Percentiles rank a stretch among this genome's conserved stretches.
Evolutionary conservation across 2,329 filamentous ascomycete genomes (phyloP).

Genomic region (Metarhizium robertsii): DNA sequence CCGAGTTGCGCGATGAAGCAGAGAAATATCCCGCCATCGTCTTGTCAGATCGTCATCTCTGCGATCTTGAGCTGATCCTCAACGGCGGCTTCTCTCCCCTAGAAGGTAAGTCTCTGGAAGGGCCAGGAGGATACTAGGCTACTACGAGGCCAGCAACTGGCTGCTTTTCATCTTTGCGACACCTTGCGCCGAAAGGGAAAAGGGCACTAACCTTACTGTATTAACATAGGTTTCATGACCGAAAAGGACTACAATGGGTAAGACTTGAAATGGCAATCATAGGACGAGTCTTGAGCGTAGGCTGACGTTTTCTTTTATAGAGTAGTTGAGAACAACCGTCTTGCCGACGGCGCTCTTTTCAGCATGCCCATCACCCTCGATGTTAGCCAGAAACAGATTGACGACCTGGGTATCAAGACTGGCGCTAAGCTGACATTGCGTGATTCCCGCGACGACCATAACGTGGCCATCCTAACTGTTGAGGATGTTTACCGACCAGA

Average conservation of each 20-base stretch:
- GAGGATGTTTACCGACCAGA: slow-evolving; percentile 93
- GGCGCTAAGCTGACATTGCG: slow-evolving; percentile 80
- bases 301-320: slow-evolving; percentile 32
- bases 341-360: slow-evolving; percentile 84
- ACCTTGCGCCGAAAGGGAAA: neutral
- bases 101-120: slow-evolving; percentile 56
- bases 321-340: slow-evolving; percentile 80
- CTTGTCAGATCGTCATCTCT: slow-evolving; percentile 89
- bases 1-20: slow-evolving; percentile 72
- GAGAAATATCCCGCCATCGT: slow-evolving; percentile 77
- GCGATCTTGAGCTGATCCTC: slow-evolving; percentile 93
- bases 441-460: slow-evolving; percentile 92
- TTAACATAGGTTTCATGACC: slow-evolving; percentile 75
- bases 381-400: slow-evolving; percentile 63
- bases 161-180: neutral
- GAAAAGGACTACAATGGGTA: slow-evolving; percentile 95
- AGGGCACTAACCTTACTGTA: slow-evolving; percentile 1
- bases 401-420: slow-evolving; percentile 65
- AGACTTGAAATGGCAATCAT: slow-evolving; percentile 16
- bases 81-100: slow-evolving; percentile 97
- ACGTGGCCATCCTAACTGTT: slow-evolving; percentile 89
- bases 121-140: too few species aligned
- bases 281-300: neutral
- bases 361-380: slow-evolving; percentile 96
- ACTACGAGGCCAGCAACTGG: too few species aligned